Percentiles rank a stretch among this genome's conserved stretches.
Evolutionary conservation across 2,329 filamentous ascomycete genomes (phyloP).

Genomic region (Mariannaea sp.): DNA sequence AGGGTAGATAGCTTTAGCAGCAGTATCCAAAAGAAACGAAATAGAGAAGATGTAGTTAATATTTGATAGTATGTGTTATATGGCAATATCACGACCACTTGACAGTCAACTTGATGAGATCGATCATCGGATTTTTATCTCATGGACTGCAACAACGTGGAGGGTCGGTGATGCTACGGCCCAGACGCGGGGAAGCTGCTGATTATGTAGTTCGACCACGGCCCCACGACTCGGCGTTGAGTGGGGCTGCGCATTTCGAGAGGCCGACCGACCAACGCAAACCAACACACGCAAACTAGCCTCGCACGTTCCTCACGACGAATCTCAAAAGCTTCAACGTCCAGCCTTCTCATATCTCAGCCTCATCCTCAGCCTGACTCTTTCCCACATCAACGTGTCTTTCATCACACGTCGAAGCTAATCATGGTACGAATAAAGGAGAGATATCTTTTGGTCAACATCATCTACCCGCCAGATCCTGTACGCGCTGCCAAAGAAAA

Average conservation of each 20-base stretch:
- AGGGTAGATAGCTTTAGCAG: no score
- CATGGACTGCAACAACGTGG: neutral
- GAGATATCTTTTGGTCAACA: slow-evolving; percentile 92
- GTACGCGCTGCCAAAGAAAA: slow-evolving; percentile 41
- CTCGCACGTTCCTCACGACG: neutral
- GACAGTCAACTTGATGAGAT: neutral
- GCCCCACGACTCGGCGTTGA: slow-evolving; percentile 31
- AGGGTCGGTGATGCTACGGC: neutral
- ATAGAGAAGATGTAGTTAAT: neutral
- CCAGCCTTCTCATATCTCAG: slow-evolving; percentile 20
- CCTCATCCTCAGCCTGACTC: slow-evolving; percentile 11
- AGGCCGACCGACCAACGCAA: slow-evolving; percentile 18
- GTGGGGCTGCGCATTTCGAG: slow-evolving; percentile 22
- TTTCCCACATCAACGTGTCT: slow-evolving; percentile 1
- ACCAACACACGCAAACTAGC: no score
- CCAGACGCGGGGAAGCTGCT: slow-evolving; percentile 28
- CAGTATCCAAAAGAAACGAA: neutral
- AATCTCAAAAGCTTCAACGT: slow-evolving; percentile 20
- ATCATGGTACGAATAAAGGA: slow-evolving; percentile 95
- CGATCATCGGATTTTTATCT: neutral
- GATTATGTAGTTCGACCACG: slow-evolving; percentile 17
- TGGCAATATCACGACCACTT: no score
- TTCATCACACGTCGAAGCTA: neutral
- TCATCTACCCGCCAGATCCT: slow-evolving; percentile 76
- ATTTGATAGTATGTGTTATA: no score